Evolutionary conservation across 805 yeast genomes (phyloP).

Genomic region (Metschnikowia anglica): DNA sequence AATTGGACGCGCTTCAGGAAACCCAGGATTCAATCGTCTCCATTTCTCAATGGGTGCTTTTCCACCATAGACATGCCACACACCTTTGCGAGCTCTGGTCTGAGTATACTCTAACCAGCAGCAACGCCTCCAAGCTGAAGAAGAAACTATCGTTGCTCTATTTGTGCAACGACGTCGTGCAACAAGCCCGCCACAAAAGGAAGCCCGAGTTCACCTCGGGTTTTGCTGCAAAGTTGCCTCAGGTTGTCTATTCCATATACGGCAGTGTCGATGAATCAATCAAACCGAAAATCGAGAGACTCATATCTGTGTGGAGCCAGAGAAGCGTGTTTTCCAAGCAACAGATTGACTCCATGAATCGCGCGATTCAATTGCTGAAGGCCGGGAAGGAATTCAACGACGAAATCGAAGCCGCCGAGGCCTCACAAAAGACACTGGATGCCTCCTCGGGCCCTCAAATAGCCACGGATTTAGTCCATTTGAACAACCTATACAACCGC

Average conservation of each 20-base stretch:
- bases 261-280: constrained; percentile 32
- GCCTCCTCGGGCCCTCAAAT: constrained; percentile 11
- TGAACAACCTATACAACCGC: constrained; percentile 32
- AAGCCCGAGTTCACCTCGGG: constrained; percentile 57
- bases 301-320: constrained; percentile 58
- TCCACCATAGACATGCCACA: constrained; percentile 59
- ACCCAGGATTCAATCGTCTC: constrained; percentile 72
- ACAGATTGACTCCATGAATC: constrained; percentile 30
- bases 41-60: constrained; percentile 72
- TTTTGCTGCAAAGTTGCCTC: constrained; percentile 52
- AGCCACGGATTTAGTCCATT: constrained; percentile 32
- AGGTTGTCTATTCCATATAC: constrained; percentile 35
- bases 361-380: constrained; percentile 25
- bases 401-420: neutral
- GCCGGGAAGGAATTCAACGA: constrained; percentile 15
- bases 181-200: constrained; percentile 65
- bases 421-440: neutral
- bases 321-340: constrained; percentile 42
- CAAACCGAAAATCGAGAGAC: constrained; percentile 49
- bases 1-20: constrained; percentile 50
- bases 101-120: constrained; percentile 26
- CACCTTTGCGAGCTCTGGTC: constrained; percentile 57
- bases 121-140: constrained; percentile 11
- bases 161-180: constrained; percentile 78
- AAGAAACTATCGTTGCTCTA: constrained; percentile 61